phyloP scores from a whole-genome alignment of 768 basidiomycete genomes.

The Rossbeevera mucosa region DNA sequence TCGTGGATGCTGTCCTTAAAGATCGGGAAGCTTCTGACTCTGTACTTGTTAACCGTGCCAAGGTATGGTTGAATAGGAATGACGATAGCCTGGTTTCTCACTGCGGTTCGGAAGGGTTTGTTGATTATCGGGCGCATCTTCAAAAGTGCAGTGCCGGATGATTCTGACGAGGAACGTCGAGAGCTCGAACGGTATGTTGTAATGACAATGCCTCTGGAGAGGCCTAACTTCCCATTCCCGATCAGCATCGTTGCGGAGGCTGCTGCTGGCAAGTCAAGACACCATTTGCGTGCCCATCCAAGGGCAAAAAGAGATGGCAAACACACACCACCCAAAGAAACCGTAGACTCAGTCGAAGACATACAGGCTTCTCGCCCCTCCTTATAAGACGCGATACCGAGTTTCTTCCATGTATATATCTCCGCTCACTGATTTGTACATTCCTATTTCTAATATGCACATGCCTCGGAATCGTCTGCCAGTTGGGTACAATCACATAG shows the following conservation, averaged over 20 bases:
- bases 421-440: slow-evolving; percentile 13
- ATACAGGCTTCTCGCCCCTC: slow-evolving; percentile 9
- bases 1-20: slow-evolving; percentile 81
- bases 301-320: slow-evolving; percentile 33
- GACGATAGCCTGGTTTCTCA: neutral
- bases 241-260: slow-evolving; percentile 83
- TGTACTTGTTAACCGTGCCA: slow-evolving; percentile 76
- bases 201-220: neutral
- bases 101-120: slow-evolving; percentile 53
- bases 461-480: slow-evolving; percentile 7
- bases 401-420: slow-evolving; percentile 15
- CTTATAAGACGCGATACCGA: slow-evolving; percentile 11
- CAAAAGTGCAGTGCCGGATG: slow-evolving; percentile 80
- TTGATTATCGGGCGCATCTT: slow-evolving; percentile 87
- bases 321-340: slow-evolving; percentile 35
- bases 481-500: slow-evolving; percentile 14
- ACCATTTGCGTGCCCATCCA: slow-evolving; percentile 32
- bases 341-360: slow-evolving; percentile 24
- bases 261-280: slow-evolving; percentile 67
- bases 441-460: slow-evolving; percentile 20
- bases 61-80: slow-evolving; percentile 41
- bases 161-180: slow-evolving; percentile 88
- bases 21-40: slow-evolving; percentile 70
- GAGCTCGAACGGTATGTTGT: slow-evolving; percentile 80
- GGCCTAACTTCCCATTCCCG: slow-evolving; percentile 1